These are phyloP conservation scores for Suillus paluster DNA, from an alignment of 768 basidiomycete genomes.

Conservation along the genomic window DNA sequence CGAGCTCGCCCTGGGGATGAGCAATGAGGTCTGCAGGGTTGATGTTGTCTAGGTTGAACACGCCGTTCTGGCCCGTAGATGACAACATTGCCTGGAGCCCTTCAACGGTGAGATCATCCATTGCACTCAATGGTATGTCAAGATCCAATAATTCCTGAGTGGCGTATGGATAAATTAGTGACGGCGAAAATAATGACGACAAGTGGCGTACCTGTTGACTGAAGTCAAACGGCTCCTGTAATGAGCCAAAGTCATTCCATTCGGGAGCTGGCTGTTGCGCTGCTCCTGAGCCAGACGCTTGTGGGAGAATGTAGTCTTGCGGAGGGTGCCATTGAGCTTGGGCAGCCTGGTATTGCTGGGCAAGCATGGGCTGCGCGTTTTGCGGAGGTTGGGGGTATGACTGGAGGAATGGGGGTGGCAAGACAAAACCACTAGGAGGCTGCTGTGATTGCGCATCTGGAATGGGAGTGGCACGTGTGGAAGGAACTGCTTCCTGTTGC, in stretches of 20 bases:
- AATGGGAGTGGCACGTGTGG: constrained; percentile 14
- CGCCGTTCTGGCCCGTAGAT: constrained; percentile 34
- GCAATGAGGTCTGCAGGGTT: constrained; percentile 34
- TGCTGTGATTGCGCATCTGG: constrained; percentile 23
- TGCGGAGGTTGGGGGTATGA: constrained; percentile 17
- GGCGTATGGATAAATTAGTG: neutral
- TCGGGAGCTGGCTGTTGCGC: neutral
- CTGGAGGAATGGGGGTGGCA: neutral
- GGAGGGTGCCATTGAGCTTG: constrained; percentile 8
- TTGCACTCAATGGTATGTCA: constrained; percentile 12
- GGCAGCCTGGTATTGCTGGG: constrained; percentile 8
- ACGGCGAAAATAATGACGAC: constrained; percentile 1
- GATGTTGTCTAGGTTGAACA: constrained; percentile 42
- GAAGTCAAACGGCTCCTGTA: constrained; percentile 6
- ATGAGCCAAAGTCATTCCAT: constrained; percentile 17
- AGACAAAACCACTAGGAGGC: neutral
- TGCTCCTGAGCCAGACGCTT: constrained; percentile 4
- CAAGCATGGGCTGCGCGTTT: constrained; percentile 14
- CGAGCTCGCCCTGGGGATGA: constrained; percentile 43
- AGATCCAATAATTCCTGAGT: constrained; percentile 18
- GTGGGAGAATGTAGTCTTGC: constrained; percentile 4
- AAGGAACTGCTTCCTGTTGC: constrained; percentile 17
- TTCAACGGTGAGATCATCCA: constrained; percentile 18
- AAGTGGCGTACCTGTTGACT: constrained; percentile 20
- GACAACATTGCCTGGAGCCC: constrained; percentile 37